Conservation (phyloP, 2,329 filamentous ascomycete genomes). For the Epicoccum nigrum region DNA sequence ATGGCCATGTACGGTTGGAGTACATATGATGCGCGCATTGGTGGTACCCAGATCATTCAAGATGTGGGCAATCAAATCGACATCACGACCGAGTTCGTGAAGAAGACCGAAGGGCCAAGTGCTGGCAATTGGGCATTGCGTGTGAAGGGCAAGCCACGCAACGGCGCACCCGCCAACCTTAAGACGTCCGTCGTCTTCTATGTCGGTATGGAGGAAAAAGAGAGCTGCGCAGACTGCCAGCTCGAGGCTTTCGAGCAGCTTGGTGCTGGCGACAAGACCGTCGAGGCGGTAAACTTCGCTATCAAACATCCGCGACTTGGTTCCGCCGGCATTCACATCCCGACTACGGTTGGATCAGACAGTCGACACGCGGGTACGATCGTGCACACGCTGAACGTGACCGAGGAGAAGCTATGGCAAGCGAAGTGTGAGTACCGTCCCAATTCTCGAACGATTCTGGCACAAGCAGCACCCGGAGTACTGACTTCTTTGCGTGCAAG, state of each 20-base stretch:
- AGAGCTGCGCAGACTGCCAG: constrained; percentile 51
- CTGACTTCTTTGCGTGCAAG: constrained; percentile 53
- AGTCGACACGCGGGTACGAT: constrained; percentile 66
- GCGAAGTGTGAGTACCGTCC: constrained; percentile 62
- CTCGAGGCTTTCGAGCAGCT: constrained; percentile 65
- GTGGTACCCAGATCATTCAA: constrained; percentile 85
- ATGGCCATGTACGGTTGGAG: constrained; percentile 98
- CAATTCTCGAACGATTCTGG: too few relatives aligned
- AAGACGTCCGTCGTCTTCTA: constrained; percentile 84
- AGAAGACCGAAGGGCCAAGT: constrained; percentile 81
- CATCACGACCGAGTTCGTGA: constrained; percentile 89
- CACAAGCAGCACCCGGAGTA: neutral
- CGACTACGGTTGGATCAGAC: constrained; percentile 61
- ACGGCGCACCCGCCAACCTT: constrained; percentile 66
- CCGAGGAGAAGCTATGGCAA: constrained; percentile 76
- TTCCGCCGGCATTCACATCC: constrained; percentile 77
- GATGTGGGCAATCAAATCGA: constrained; percentile 85
- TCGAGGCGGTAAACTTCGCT: constrained; percentile 68
- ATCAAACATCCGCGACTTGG: constrained; percentile 75
- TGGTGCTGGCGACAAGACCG: constrained; percentile 53
- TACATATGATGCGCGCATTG: constrained; percentile 85
- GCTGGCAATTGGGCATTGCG: constrained; percentile 90
- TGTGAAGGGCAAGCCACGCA: constrained; percentile 77
- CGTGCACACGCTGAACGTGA: constrained; percentile 70
- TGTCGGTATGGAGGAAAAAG: constrained; percentile 75